Evolutionary conservation across 352 stramenopile genomes (phyloP).

Genomic region (Phytophthora sp.): DNA sequence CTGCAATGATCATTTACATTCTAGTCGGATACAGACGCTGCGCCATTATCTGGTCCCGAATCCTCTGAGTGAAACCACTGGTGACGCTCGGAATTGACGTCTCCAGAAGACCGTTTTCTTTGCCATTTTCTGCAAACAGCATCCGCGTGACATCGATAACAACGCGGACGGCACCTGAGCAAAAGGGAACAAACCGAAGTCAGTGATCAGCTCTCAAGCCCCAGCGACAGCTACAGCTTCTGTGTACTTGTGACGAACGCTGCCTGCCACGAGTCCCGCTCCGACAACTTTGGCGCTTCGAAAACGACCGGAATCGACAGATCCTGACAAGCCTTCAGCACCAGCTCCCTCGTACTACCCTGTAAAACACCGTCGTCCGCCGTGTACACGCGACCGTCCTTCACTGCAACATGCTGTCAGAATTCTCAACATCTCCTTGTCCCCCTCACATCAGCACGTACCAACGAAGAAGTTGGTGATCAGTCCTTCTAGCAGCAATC

Average conservation of each 20-base stretch:
- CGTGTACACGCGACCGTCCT: conserved; percentile 55
- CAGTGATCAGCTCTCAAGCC: neutral
- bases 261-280: conserved; percentile 58
- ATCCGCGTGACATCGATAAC: conserved; percentile 38
- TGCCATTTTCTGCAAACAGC: conserved; percentile 16
- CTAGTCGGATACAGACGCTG: conserved; percentile 29
- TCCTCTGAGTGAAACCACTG: conserved; percentile 25
- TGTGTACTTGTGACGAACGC: conserved; percentile 78
- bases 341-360: conserved; percentile 67
- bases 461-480: conserved; percentile 85
- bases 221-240: neutral
- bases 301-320: conserved; percentile 66
- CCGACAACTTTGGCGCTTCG: conserved; percentile 56
- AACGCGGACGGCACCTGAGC: conserved; percentile 35
- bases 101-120: conserved; percentile 11
- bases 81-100: conserved; percentile 29
- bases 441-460: conserved; percentile 27
- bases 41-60: conserved; percentile 31
- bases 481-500: conserved; percentile 69
- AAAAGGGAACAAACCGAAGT: conserved; percentile 1
- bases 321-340: conserved; percentile 62
- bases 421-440: neutral
- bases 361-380: conserved; percentile 49
- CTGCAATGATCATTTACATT: neutral
- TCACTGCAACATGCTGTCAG: conserved; percentile 38